Percentiles rank a stretch among this genome's conserved stretches.
Evolutionary conservation across 1,284 basidiomycete species (phyloP).

Genomic region (Apiotrichum akiyoshidainum): DNA sequence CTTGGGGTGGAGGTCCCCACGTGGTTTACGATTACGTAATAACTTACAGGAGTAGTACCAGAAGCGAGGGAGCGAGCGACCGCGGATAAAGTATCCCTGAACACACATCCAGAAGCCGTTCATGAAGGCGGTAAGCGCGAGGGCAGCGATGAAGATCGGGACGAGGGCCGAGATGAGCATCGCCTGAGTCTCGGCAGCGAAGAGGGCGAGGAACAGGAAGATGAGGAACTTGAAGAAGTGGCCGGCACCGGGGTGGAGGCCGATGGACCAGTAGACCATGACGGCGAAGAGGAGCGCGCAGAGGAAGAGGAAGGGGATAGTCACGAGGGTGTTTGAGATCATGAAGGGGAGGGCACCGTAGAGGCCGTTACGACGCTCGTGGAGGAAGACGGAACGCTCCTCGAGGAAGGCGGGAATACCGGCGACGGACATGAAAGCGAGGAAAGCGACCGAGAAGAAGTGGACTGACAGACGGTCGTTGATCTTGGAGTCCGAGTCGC

Average conservation of each 20-base stretch:
- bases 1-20: too few relatives aligned
- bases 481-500: conserved; percentile 44
- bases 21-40: too few relatives aligned
- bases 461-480: conserved; percentile 45
- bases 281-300: conserved; percentile 37
- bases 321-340: conserved; percentile 44
- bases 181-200: conserved; percentile 59
- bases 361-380: conserved; percentile 38
- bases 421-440: conserved; percentile 56
- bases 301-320: conserved; percentile 47
- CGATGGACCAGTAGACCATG: conserved; percentile 30
- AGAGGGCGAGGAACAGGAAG: conserved; percentile 60
- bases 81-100: conserved; percentile 25
- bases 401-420: conserved; percentile 47
- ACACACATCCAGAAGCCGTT: conserved; percentile 65
- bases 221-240: conserved; percentile 60
- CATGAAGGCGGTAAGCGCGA: conserved; percentile 58
- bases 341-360: conserved; percentile 43
- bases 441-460: conserved; percentile 61
- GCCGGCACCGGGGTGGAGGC: conserved; percentile 11
- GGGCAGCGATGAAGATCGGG: conserved; percentile 62
- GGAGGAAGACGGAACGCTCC: conserved; percentile 48
- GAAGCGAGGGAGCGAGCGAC: conserved; percentile 18
- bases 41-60: conserved; percentile 15
- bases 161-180: conserved; percentile 57